Conservation (phyloP, 495 filamentous ascomycete species). For the Ramalina intermedia region DNA sequence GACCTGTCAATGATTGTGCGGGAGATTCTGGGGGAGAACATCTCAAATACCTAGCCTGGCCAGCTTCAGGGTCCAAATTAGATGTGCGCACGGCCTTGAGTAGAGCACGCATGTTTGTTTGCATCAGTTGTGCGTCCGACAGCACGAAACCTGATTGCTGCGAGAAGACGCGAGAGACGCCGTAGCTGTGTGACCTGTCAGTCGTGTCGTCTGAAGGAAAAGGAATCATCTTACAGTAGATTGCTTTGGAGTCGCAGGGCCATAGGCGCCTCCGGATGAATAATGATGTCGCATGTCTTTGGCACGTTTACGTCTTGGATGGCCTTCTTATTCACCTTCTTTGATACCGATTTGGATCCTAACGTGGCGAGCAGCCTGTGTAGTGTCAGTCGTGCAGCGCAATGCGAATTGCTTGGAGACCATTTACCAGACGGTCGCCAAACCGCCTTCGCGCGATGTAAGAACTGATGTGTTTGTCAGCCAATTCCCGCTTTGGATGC, state of each 20-base stretch:
- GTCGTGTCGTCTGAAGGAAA: neutral
- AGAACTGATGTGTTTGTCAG: constrained; percentile 41
- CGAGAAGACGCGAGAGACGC: constrained; percentile 67
- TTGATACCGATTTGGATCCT: constrained; percentile 55
- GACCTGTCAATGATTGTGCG: neutral
- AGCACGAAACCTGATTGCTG: constrained; percentile 82
- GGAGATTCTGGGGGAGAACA: neutral
- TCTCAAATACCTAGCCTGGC: constrained; percentile 50
- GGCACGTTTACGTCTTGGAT: constrained; percentile 78
- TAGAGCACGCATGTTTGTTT: constrained; percentile 54
- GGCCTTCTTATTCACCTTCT: constrained; percentile 68
- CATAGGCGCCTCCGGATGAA: constrained; percentile 72
- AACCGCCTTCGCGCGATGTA: constrained; percentile 74
- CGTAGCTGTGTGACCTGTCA: constrained; percentile 39
- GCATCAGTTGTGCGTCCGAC: constrained; percentile 61
- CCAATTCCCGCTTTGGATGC: neutral
- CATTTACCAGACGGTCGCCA: constrained; percentile 85
- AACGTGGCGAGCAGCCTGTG: constrained; percentile 83
- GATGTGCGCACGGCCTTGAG: constrained; percentile 38
- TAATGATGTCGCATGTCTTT: constrained; percentile 77
- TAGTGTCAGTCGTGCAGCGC: neutral
- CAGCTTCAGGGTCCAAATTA: constrained; percentile 55
- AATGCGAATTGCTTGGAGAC: neutral
- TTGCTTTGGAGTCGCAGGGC: constrained; percentile 86
- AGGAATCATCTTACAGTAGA: constrained; percentile 42